Evolutionary conservation across 139 green algal species (phyloP), one percentile per base, ranked within the genome.

Genomic region (Micractinium sp.): DNA sequence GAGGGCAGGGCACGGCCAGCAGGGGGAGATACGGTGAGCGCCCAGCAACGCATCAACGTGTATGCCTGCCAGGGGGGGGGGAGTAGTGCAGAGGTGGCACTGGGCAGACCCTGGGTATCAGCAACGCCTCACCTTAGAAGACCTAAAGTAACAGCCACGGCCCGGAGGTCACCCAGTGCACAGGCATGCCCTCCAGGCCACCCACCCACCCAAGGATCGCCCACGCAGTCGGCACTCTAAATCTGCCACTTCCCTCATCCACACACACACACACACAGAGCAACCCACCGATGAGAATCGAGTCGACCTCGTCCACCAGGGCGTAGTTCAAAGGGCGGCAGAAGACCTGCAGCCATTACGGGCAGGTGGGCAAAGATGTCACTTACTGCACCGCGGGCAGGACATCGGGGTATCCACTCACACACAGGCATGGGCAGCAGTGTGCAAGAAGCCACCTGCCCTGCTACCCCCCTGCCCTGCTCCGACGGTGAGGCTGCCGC

Each of bases 281-380:
- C 29, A 15, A 56, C 82, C 39, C 66, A 88, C 84, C 84, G n/a
- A 98, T 96, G 41, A 98, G 89, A 36, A 98, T 86, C 4, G 91
- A 95, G 91, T 98, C 96, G 18, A 96, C 96, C 89, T 98, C 96
- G 80, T 98, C 96, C 18, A 99, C 94, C 22, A 99, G 95, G 31
- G 94, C 96, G 88, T 93, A 99, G 89, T 96, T 39, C 56, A 98
- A 90, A 9, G 92, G 91, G 29, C 92, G 82, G 27, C 87, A 88
- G 22, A 96, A 85, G 25, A 89, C 85, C 94, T 96, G 91, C n/a
- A 67, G 27, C 23, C 66, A 41, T 15, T 29, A 60, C 33, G 29
- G 66, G 60, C n/a, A 71, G 79, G 16, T 33, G 23, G 18, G 75
- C 18, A 77, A 31, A 2, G 47, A 56, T 16, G 27, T 1, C n/a